Percentiles rank a stretch among this genome's conserved stretches.
phyloP scores from a whole-genome alignment of 192 early-diverging fungal genomes.

The Coemansia sp. region DNA sequence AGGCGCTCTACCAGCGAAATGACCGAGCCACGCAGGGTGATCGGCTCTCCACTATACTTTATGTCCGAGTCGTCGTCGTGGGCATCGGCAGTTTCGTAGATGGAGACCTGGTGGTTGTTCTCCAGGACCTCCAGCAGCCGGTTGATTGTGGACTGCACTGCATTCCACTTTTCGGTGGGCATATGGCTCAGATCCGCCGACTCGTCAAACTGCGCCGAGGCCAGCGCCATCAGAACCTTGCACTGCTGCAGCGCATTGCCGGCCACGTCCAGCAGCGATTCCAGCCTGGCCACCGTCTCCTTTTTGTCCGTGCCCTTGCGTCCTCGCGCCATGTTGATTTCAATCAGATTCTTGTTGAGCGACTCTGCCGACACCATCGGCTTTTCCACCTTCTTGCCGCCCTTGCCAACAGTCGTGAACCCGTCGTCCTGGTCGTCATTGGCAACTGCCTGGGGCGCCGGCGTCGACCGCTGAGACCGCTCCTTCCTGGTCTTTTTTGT shows the following conservation, averaged over 20 bases:
- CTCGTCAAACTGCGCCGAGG: constrained; percentile 88
- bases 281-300: constrained; percentile 68
- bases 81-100: constrained; percentile 63
- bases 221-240: constrained; percentile 79
- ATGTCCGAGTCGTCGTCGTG: constrained; percentile 37
- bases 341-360: constrained; percentile 79
- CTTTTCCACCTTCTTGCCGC: constrained; percentile 60
- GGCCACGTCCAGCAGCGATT: constrained; percentile 61
- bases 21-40: constrained; percentile 79
- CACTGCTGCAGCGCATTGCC: constrained; percentile 74
- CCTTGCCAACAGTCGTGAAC: constrained; percentile 68
- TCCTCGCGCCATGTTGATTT: constrained; percentile 80
- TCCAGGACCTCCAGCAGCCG: constrained; percentile 77
- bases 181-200: constrained; percentile 66
- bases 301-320: constrained; percentile 93
- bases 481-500: constrained; percentile 45
- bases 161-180: constrained; percentile 79
- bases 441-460: constrained; percentile 13
- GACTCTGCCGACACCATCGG: constrained; percentile 66
- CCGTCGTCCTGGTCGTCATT: constrained; percentile 60
- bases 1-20: constrained; percentile 86
- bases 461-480: constrained; percentile 24
- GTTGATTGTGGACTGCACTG: constrained; percentile 68
- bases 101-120: constrained; percentile 62
- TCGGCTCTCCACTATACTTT: constrained; percentile 60